Percentiles rank a stretch among this genome's conserved stretches.
Evolutionary conservation across 805 yeast genomes (phyloP).

Genomic region (Kodamaea kakaduensis): DNA sequence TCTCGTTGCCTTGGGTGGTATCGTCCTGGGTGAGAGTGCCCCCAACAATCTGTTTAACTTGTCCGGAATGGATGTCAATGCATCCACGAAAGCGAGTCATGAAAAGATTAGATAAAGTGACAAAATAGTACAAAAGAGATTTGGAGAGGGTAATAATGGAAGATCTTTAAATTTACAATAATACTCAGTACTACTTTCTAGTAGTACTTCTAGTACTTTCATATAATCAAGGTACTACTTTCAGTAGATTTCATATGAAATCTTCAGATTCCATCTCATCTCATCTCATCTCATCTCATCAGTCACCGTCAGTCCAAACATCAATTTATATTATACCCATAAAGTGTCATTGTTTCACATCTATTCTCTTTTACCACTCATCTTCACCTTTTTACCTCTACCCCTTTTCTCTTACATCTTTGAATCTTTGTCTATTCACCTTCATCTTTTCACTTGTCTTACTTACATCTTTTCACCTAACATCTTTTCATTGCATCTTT

Average conservation of each 20-base stretch:
- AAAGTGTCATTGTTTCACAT: too few species aligned
- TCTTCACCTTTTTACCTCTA: too few species aligned
- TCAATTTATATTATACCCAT: not conserved
- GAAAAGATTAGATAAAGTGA: not conserved
- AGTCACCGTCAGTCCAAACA: too few species aligned
- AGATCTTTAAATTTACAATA: too few species aligned
- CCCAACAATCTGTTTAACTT: constrained; percentile 96
- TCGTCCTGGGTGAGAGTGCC: constrained; percentile 70
- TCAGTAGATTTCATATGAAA: too few species aligned
- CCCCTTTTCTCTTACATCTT: too few species aligned
- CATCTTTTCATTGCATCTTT: not conserved
- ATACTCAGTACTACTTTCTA: not conserved
- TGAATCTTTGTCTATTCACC: too few species aligned
- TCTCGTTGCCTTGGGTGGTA: constrained; percentile 23
- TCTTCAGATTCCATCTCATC: too few species aligned
- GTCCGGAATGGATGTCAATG: constrained; percentile 91
- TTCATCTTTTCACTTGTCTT: too few species aligned
- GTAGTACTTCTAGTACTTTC: not conserved
- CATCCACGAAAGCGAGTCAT: constrained; percentile 94
- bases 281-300: constrained; percentile 1
- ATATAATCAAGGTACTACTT: too few species aligned
- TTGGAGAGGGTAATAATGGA: not conserved
- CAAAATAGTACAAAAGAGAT: not conserved
- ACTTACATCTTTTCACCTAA: not conserved
- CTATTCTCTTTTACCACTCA: too few species aligned